Base-by-base conservation (phyloP, 495 filamentous ascomycete species). In the Neurospora discreta region DNA sequence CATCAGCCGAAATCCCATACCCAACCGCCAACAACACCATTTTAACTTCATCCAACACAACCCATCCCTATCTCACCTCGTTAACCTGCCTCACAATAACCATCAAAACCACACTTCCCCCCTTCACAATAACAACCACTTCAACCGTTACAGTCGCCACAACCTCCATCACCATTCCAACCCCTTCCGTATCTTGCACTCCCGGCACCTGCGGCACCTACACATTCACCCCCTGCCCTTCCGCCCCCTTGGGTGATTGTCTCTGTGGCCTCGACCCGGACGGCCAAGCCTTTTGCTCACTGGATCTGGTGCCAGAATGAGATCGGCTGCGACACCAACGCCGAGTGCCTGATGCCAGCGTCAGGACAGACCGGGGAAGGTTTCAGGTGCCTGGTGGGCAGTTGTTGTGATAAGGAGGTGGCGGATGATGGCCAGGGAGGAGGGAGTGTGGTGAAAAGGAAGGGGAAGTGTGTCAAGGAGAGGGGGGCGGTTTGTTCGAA, bases 371-470 rank as follows among this genome's bases (percentile, higher is more conserved):
- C 52, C 13, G 52, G 52, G 26, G 52, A 65, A 65, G 68, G 69
- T 16, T 70, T 68, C 9, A 18, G 38, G 13, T 74, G 73, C n/a
- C 39, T 74, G 2, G 41, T 74, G 10, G 71, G 69, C 18, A 73
- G 73, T 43, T 74, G 73, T 40, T 74, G 73, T 7, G 67, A 23
- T 3, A 40, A 69, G 9, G 52, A 65, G 26, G 26, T 33, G 52
- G 26, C 16, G 26, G 26, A 65, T 65, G 52, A 65, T 65, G 52
- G 52, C 1, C 52, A 65, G 26, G 52, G 52, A 9, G 52, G 26
- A 0, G 52, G 26, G 52, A 18, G 52, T 9, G 6, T 30, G 52
- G 52, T 33, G 52, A 65, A 33, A 30, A 65, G 33, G 26, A 65
- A 65, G n/a, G 67, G 23, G 18, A 74, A 74, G 46, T 74, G 73